Evolutionary conservation across 495 filamentous ascomycete genomes (phyloP).

Genomic region (Emericellopsis terricola): DNA sequence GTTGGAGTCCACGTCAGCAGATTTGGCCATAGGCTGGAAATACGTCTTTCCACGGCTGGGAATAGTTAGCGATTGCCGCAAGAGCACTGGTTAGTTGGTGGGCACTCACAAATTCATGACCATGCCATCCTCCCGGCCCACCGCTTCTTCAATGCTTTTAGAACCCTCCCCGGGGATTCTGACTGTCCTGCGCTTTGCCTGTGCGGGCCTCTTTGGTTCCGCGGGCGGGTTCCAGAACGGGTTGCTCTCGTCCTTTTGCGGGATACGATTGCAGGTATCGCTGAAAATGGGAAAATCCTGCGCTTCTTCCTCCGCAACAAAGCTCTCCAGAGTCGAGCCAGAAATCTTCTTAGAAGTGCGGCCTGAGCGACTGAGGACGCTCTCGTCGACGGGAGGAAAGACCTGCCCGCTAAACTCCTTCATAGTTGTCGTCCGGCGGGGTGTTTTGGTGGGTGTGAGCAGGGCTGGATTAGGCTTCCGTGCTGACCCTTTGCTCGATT

Average conservation of each 20-base stretch:
- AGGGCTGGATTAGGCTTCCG: constrained; percentile 46
- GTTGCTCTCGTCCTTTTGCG: constrained; percentile 39
- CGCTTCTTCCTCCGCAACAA: constrained; percentile 35
- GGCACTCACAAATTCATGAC: constrained; percentile 70
- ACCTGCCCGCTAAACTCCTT: constrained; percentile 67
- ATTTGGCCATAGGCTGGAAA: constrained; percentile 45
- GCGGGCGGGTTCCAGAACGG: constrained; percentile 42
- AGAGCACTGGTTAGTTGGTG: constrained; percentile 1
- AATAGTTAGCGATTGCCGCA: constrained; percentile 9
- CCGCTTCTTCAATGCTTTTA: constrained; percentile 39
- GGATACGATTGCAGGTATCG: constrained; percentile 73
- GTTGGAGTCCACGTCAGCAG: constrained; percentile 15
- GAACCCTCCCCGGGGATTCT: constrained; percentile 33
- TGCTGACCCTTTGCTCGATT: no score
- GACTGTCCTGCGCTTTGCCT: constrained; percentile 19
- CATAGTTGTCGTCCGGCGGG: constrained; percentile 45
- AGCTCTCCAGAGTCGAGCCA: constrained; percentile 54
- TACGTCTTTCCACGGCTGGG: constrained; percentile 76
- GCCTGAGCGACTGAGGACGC: constrained; percentile 34
- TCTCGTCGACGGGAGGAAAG: constrained; percentile 35
- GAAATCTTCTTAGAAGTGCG: constrained; percentile 36
- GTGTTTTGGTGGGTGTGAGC: constrained; percentile 84
- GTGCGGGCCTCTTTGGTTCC: constrained; percentile 20
- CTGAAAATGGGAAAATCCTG: constrained; percentile 67
- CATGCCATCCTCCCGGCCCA: constrained; percentile 57